Evolutionary conservation across 192 early-diverging fungal species (phyloP), one percentile per base, ranked within the genome.

Genomic region (Coemansia sp.): DNA sequence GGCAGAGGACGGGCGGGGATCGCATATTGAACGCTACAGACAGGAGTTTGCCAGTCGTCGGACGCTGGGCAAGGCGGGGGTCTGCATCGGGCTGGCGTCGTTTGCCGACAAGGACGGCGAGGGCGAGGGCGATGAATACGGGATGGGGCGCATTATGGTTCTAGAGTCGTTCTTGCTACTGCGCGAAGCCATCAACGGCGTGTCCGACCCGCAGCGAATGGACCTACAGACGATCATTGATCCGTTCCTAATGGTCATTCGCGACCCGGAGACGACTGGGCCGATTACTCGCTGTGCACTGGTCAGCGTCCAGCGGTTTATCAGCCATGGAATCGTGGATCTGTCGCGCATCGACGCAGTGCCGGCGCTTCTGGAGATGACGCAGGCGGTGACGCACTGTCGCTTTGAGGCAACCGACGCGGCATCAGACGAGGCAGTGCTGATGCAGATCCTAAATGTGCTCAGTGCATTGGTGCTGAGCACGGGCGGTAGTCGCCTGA

Each of bases 371-470:
- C 46, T 63, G 47, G 71, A 64, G 20, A 33, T 73, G 51, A 57
- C 89, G 10, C 79, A 87, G 25, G 84, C 94, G 3, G 93, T 90
- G 10, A 89, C 94, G 1, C 89, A 91, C 55, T 96, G 93, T 67
- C 90, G 94, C 60, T 98, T 99, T 66, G 93, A 94, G 58, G 87
- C 91, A 1, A 90, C 90, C 2, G 92, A 96, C 55, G 81, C 88
- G 4, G 86, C 89, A 0, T 89, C 92, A 0, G 94, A 99, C 55
- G 96, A 99, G 70, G 82, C 91, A 3, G 96, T 99, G 1, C 77
- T 99, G 25, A 71, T 89, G 37, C 83, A 85, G 54, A 95, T 99
- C 41, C 77, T 99, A 19, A 80, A 85, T 19, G 78, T 99, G 8
- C 63, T 95, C 19, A 73, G 85, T 36, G 79, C 83, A 34, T 79